These are phyloP conservation scores for Plasmodium gonderi DNA, from an alignment of 169 alveolate species.

Conservation along the genomic window DNA sequence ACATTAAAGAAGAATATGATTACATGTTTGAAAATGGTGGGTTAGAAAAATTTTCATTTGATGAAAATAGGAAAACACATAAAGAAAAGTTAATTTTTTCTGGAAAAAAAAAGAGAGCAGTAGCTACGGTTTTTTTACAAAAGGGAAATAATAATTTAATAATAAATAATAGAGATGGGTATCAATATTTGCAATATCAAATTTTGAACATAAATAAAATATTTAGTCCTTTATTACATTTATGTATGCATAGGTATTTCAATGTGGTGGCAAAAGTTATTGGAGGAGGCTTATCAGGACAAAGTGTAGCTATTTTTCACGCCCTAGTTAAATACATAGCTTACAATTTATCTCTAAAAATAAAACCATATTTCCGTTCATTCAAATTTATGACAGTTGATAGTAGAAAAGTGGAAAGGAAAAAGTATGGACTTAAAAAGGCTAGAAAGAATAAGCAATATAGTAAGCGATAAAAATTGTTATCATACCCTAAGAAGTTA, in stretches of 20 bases:
- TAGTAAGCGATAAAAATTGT: background rate
- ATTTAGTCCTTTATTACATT: slow-evolving; percentile 79
- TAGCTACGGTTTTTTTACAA: slow-evolving; percentile 83
- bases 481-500: background rate
- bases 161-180: slow-evolving; percentile 84
- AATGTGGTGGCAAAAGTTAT: slow-evolving; percentile 80
- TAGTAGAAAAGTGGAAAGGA: slow-evolving; percentile 50
- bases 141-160: slow-evolving; percentile 85
- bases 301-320: slow-evolving; percentile 84
- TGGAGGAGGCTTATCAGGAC: slow-evolving; percentile 86
- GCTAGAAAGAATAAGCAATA: background rate
- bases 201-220: slow-evolving; percentile 78
- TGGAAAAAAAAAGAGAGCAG: slow-evolving; percentile 72
- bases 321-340: slow-evolving; percentile 81
- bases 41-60: slow-evolving; percentile 38
- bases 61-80: slow-evolving; percentile 37
- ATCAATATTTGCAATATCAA: slow-evolving; percentile 83
- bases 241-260: slow-evolving; percentile 78
- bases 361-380: slow-evolving; percentile 74
- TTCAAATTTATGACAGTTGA: slow-evolving; percentile 66
- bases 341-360: slow-evolving; percentile 78
- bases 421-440: background rate
- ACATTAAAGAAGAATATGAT: slow-evolving; percentile 60
- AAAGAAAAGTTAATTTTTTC: slow-evolving; percentile 57
- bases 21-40: slow-evolving; percentile 72